Evolutionary conservation across 148 eudicot species (phyloP).

Genomic region (Silene conica): DNA sequence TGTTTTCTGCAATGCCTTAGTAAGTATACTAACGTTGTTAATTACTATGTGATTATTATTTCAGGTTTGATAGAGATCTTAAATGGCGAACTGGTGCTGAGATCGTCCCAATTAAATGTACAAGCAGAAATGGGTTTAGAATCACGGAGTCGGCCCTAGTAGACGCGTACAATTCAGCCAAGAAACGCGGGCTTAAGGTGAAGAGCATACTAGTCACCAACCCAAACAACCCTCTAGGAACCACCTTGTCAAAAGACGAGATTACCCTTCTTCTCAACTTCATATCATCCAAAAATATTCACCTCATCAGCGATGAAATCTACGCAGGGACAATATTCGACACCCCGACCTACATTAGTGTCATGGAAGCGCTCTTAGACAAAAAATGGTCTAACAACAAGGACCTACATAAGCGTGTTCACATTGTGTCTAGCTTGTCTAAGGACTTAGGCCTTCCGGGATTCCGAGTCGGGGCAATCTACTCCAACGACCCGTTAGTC

Average conservation of each 20-base stretch:
- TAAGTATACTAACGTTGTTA: no score
- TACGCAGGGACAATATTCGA: constrained; percentile 58
- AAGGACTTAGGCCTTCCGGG: constrained; percentile 77
- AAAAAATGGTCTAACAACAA: constrained; percentile 32
- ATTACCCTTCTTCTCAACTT: constrained; percentile 46
- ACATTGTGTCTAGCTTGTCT: constrained; percentile 65
- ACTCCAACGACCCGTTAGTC: constrained; percentile 51
- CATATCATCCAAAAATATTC: constrained; percentile 38
- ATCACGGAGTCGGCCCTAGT: constrained; percentile 54
- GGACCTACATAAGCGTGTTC: constrained; percentile 43
- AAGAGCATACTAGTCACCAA: constrained; percentile 61
- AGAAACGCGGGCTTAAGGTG: constrained; percentile 49
- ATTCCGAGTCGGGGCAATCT: constrained; percentile 70
- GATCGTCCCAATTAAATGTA: constrained; percentile 63
- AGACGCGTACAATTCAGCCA: constrained; percentile 58
- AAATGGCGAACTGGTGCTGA: constrained; percentile 75
- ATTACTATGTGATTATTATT: background rate
- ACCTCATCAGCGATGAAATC: constrained; percentile 64
- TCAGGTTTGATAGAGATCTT: constrained; percentile 74
- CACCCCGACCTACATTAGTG: constrained; percentile 40
- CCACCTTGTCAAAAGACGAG: constrained; percentile 41
- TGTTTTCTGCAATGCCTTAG: no score
- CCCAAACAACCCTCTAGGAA: constrained; percentile 74
- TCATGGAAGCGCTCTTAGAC: constrained; percentile 45
- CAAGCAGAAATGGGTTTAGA: constrained; percentile 45